Conservation (phyloP, 148 eudicot genomes). For the Camellia japonica region DNA sequence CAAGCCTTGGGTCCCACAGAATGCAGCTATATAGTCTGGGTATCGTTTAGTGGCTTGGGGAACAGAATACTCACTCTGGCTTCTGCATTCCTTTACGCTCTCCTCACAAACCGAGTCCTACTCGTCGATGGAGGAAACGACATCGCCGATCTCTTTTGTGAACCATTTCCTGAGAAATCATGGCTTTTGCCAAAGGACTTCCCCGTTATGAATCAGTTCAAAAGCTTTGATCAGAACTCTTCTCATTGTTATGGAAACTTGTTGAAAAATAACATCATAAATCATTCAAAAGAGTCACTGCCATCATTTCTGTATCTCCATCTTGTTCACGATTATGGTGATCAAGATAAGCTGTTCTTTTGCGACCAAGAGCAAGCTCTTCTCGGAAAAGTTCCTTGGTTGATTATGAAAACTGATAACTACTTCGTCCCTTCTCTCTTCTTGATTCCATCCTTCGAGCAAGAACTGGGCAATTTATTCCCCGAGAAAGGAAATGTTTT, state of each 20-base stretch:
- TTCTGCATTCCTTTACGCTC: conserved; percentile 75
- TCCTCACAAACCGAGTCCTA: conserved; percentile 67
- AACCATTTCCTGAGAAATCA: conserved; percentile 73
- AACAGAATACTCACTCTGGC: conserved; percentile 69
- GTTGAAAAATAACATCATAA: conserved; percentile 6
- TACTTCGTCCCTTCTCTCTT: conserved; percentile 81
- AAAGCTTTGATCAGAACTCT: conserved; percentile 41
- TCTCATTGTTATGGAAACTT: conserved; percentile 5
- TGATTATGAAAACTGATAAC: conserved; percentile 68
- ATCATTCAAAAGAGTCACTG: conserved; percentile 6
- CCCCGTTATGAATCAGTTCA: conserved; percentile 25
- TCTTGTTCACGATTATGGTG: conserved; percentile 70
- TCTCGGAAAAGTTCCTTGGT: conserved; percentile 64
- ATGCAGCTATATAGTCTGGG: conserved; percentile 80
- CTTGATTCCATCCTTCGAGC: conserved; percentile 65
- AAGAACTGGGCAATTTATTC: conserved; percentile 55
- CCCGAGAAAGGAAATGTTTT: conserved; percentile 71
- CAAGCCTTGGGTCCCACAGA: conserved; percentile 29
- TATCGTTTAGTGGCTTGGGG: conserved; percentile 78
- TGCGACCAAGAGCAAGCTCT: conserved; percentile 64
- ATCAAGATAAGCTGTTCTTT: conserved; percentile 79
- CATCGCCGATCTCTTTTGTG: conserved; percentile 78
- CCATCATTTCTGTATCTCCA: conserved; percentile 61
- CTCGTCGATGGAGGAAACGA: conserved; percentile 74
- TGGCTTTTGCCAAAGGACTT: conserved; percentile 60